Evolutionary conservation across 306 rosid genomes (phyloP).

Genomic region (Fragaria ananassa): DNA sequence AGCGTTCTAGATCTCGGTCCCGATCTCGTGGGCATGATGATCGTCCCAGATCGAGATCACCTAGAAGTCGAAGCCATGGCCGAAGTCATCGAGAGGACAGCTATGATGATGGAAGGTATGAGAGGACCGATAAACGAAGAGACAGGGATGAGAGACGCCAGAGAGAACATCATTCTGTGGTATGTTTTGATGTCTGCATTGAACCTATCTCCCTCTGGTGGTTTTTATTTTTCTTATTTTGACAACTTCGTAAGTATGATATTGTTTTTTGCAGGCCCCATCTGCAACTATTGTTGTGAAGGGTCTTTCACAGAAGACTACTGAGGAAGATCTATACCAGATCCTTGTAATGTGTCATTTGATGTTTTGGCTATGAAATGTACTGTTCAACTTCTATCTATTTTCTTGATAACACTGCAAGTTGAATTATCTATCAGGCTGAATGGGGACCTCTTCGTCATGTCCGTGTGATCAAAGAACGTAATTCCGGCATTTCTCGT

Average conservation of each 20-base stretch:
- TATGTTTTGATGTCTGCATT: slow-evolving; percentile 32
- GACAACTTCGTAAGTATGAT: slow-evolving; percentile 23
- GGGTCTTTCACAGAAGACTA: slow-evolving; percentile 93
- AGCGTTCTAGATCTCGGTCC: slow-evolving; percentile 64
- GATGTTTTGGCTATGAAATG: slow-evolving; percentile 26
- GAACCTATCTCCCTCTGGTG: slow-evolving; percentile 10
- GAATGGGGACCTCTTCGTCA: slow-evolving; percentile 99
- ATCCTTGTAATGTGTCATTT: slow-evolving; percentile 65
- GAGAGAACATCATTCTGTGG: slow-evolving; percentile 71
- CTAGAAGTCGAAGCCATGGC: slow-evolving; percentile 78
- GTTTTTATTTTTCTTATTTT: neutral
- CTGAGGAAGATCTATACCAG: slow-evolving; percentile 93
- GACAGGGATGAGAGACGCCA: slow-evolving; percentile 82
- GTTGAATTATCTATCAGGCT: slow-evolving; percentile 49
- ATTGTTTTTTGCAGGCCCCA: slow-evolving; percentile 64
- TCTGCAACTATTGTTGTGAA: slow-evolving; percentile 96
- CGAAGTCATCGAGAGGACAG: slow-evolving; percentile 81
- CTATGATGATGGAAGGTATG: slow-evolving; percentile 62
- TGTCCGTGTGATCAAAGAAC: slow-evolving; percentile 95
- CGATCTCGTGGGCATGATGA: slow-evolving; percentile 79
- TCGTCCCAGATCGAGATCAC: slow-evolving; percentile 78
- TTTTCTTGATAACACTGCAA: slow-evolving; percentile 11
- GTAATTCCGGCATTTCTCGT: slow-evolving; percentile 87
- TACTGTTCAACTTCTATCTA: slow-evolving; percentile 10
- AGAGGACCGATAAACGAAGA: slow-evolving; percentile 72